A percentile compares a stretch with the other conserved stretches of the same genome.
Conservation (phyloP, 2,329 filamentous ascomycete genomes). For the Fusarium kyushuense region DNA sequence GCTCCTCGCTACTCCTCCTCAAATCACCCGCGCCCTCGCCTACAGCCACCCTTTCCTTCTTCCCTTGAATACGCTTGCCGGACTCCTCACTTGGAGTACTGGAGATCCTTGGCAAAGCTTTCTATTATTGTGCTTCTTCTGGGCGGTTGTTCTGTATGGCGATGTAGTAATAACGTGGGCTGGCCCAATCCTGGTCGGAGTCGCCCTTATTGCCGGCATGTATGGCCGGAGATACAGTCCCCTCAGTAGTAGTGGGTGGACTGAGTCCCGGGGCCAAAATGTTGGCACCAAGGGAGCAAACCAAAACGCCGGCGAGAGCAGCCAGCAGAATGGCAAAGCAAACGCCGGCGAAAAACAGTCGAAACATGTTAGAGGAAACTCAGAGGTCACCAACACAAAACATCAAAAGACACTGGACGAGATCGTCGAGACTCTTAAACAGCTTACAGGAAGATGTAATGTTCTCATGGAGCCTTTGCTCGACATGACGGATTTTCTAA, state of each 20-base stretch:
- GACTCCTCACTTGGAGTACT: constrained; percentile 92
- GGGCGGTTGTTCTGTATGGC: constrained; percentile 87
- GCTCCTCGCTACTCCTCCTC: constrained; percentile 90
- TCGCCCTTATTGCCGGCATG: constrained; percentile 88
- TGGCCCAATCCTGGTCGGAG: constrained; percentile 85
- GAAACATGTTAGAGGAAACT: constrained; percentile 60
- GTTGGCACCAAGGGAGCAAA: constrained; percentile 34
- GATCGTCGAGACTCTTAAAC: constrained; percentile 92
- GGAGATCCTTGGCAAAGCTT: constrained; percentile 98
- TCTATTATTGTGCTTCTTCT: constrained; percentile 84
- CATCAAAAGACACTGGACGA: constrained; percentile 97
- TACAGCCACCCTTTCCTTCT: constrained; percentile 96
- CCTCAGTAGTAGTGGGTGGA: constrained; percentile 84
- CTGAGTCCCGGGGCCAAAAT: constrained; percentile 59
- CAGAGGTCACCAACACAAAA: constrained; percentile 73
- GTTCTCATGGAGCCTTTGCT: constrained; percentile 90
- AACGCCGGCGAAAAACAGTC: constrained; percentile 46
- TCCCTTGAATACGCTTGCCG: constrained; percentile 86
- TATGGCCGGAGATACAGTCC: constrained; percentile 91
- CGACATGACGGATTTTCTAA: constrained; percentile 91
- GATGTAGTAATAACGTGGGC: constrained; percentile 83
- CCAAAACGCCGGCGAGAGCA: constrained; percentile 30
- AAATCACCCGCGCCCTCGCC: constrained; percentile 91
- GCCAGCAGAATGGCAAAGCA: constrained; percentile 46
- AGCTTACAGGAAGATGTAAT: constrained; percentile 92